A percentile compares a stretch with the other conserved stretches of the same genome.
Evolutionary conservation across 768 basidiomycete species (phyloP).

Genomic region (Mycena kentingensis): DNA sequence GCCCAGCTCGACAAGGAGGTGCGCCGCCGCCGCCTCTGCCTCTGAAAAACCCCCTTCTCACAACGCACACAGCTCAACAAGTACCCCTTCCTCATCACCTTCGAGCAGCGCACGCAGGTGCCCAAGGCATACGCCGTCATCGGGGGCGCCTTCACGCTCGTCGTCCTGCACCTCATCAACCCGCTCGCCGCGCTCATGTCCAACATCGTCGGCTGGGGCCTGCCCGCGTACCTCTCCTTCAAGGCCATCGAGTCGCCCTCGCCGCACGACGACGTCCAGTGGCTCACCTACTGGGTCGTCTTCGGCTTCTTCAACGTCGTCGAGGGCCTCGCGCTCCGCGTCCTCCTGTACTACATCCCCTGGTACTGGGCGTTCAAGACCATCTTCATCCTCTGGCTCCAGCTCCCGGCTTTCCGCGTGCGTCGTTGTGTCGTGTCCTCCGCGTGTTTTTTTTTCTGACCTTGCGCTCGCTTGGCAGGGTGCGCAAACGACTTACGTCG

Average conservation of each 20-base stretch:
- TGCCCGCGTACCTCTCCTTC: slow-evolving; percentile 95
- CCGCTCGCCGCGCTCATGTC: slow-evolving; percentile 90
- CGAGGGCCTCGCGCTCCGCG: slow-evolving; percentile 80
- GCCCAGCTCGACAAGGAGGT: slow-evolving; percentile 97
- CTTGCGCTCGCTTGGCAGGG: slow-evolving; percentile 53
- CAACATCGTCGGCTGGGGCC: slow-evolving; percentile 90
- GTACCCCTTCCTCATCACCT: slow-evolving; percentile 79
- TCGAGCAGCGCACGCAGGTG: slow-evolving; percentile 89
- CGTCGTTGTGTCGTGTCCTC: slow-evolving; percentile 31
- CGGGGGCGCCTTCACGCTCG: slow-evolving; percentile 65
- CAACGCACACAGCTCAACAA: slow-evolving; percentile 61
- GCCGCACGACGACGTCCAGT: slow-evolving; percentile 85
- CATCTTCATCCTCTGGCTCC: slow-evolving; percentile 87
- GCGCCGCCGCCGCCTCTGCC: slow-evolving; percentile 26
- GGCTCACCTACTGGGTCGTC: slow-evolving; percentile 97
- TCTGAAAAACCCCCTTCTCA: slow-evolving; percentile 9
- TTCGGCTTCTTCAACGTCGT: slow-evolving; percentile 93
- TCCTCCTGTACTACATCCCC: slow-evolving; percentile 89
- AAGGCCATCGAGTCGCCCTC: slow-evolving; percentile 90
- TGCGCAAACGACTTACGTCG: slow-evolving; percentile 79
- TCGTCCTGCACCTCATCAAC: slow-evolving; percentile 82
- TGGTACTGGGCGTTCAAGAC: slow-evolving; percentile 97
- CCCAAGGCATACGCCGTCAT: slow-evolving; percentile 92
- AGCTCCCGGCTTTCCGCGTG: slow-evolving; percentile 82
- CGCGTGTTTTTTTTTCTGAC: slow-evolving; percentile 18